These are phyloP conservation scores for Ceratocystis diversiconidia DNA, from an alignment of 2,329 filamentous ascomycete genomes.

Conservation along the genomic window DNA sequence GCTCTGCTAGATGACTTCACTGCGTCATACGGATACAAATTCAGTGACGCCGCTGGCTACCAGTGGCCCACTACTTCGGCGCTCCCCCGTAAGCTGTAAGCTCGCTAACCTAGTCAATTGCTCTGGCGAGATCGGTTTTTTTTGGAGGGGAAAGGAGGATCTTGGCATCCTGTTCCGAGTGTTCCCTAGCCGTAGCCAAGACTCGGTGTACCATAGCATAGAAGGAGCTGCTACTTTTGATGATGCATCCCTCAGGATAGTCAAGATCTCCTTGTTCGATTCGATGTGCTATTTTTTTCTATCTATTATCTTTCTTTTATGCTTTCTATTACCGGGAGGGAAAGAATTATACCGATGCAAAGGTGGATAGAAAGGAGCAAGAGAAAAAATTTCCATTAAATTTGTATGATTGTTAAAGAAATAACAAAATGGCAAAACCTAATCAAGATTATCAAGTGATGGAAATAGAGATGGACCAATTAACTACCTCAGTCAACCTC, in stretches of 20 bases:
- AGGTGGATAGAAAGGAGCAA: neutral
- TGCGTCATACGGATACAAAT: constrained; percentile 95
- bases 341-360: neutral
- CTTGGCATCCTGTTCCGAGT: neutral
- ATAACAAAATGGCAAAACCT: neutral
- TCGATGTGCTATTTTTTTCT: constrained; percentile 4
- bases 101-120: constrained; percentile 22
- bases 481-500: too few species aligned
- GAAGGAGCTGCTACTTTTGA: neutral
- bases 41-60: constrained; percentile 90
- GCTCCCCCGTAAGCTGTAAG: constrained; percentile 58
- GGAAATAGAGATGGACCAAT: neutral
- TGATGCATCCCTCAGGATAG: neutral
- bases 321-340: neutral
- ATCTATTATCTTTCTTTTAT: constrained; percentile 6
- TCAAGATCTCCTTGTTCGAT: constrained; percentile 7
- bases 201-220: neutral
- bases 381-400: neutral
- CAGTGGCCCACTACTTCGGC: constrained; percentile 78
- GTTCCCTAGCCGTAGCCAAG: neutral
- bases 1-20: constrained; percentile 97
- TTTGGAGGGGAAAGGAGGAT: constrained; percentile 1
- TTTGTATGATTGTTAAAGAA: neutral
- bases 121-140: constrained; percentile 14
- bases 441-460: neutral